Conservation (phyloP, 371 early-diverging fungal species). For the Mortierella sp. region DNA sequence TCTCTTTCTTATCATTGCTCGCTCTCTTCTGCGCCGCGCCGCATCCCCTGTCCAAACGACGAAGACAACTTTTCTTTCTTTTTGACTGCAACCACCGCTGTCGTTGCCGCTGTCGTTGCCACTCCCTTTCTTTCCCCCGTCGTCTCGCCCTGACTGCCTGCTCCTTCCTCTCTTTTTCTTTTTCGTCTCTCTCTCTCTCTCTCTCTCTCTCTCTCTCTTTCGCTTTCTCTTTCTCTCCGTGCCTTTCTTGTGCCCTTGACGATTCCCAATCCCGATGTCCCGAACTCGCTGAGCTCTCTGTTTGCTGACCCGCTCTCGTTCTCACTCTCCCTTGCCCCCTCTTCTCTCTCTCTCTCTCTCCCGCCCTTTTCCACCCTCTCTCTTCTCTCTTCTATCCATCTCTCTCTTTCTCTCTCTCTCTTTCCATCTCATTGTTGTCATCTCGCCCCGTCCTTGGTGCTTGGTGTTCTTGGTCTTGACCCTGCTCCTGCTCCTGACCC, state of each 20-base stretch:
- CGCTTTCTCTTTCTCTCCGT: neutral
- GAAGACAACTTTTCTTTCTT: too few relatives aligned
- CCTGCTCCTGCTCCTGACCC: neutral
- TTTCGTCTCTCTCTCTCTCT: neutral
- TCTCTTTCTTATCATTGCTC: neutral
- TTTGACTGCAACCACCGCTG: neutral
- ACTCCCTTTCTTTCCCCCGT: neutral
- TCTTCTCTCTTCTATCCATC: neutral
- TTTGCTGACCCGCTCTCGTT: neutral
- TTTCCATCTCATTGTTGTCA: too few relatives aligned
- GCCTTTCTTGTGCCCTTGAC: too few relatives aligned
- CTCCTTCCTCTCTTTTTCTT: slow-evolving; percentile 3
- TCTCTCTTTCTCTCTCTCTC: neutral
- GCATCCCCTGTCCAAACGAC: too few relatives aligned
- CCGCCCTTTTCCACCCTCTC: neutral
- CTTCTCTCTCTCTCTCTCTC: slow-evolving; percentile 3
- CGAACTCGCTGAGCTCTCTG: too few relatives aligned
- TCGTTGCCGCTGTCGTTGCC: neutral
- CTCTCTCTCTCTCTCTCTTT: slow-evolving; percentile 9
- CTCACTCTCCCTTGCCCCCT: neutral
- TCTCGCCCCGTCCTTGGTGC: neutral
- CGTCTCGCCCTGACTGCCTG: neutral
- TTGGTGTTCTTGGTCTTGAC: neutral
- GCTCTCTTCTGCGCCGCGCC: neutral
- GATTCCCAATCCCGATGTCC: too few relatives aligned